Conservation (phyloP, 176 grass and related monocot genomes). For the Cenchrus fungigraminus region DNA sequence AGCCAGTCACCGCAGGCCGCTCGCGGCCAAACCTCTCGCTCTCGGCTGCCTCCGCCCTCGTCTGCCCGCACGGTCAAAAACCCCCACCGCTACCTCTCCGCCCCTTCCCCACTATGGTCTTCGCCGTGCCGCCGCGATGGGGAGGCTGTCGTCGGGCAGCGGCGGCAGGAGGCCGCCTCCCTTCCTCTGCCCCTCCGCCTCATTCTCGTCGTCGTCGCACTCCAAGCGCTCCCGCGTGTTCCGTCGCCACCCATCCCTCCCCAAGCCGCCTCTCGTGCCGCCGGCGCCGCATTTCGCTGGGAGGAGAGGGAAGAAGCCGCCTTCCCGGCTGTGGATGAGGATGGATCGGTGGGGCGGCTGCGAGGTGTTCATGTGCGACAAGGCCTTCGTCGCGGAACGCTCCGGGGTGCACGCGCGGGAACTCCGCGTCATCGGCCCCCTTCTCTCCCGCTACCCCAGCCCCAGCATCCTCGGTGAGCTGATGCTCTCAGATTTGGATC, state of each 20-base stretch:
- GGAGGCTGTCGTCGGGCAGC: conserved; percentile 48
- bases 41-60: conserved; percentile 26
- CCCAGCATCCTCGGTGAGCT: conserved; percentile 66
- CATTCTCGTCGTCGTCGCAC: not conserved
- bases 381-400: conserved; percentile 57
- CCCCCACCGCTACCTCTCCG: not conserved
- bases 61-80: not conserved
- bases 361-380: conserved; percentile 69
- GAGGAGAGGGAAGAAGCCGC: conserved; percentile 50
- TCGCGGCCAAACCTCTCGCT: conserved; percentile 25
- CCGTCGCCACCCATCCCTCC: not conserved
- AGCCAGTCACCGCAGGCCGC: not conserved
- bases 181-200: conserved; percentile 33
- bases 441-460: conserved; percentile 58
- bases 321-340: conserved; percentile 67
- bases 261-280: conserved; percentile 19
- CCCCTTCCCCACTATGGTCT: not conserved
- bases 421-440: conserved; percentile 61
- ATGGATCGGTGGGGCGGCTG: conserved; percentile 61
- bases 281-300: conserved; percentile 1
- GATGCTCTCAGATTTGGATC: not conserved
- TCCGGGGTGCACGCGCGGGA: conserved; percentile 60
- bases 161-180: conserved; percentile 35
- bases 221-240: not conserved
- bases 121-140: conserved; percentile 33